Base-by-base conservation (phyloP, 139 green algal genomes). In the Coelastrella sp. region DNA sequence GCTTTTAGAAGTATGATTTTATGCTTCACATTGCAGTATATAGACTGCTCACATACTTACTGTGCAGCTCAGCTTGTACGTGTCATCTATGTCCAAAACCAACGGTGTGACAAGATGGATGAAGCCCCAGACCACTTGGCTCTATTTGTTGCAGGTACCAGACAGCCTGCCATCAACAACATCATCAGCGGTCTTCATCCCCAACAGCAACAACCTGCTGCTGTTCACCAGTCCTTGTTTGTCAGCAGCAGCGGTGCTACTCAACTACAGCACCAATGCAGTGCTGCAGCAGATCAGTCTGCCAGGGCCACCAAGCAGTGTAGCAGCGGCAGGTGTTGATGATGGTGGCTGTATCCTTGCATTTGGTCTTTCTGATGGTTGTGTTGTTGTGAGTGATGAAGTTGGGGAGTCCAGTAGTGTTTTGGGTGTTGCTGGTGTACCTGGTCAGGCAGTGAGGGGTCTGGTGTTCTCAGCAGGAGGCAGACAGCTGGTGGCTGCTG, bases 171-270 rank as follows among this genome's bases (percentile, higher is more conserved):
- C 76, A 0, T 25, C 66, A 8, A 34, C 37, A 21, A 38, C 8
- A 4, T 60, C 80, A 15, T 19, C 35, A 27, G 50, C 80, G 0
- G 30, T 34, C 5, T 86, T 86, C 67, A 66, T 79, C 32, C 66
- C 66, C 25, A 35, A 35, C 51, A 80, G 66, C 67, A 27, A 50
- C 32, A 32, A 32, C 13, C 66, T 80, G 35, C 80, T 86, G 66
- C 80, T 86, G 15, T 86, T 86, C 80, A 80, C 7, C 67, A 86
- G 80, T 51, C 66, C 80, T n/a, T 86, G 80, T 53, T 50, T 86
- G 45, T 25, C 41, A 0, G 9, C 48, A 2, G 11, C 30, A 19
- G 80, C 68, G 1, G 35, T 86, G 34, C 66, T 86, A 37, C 34
- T 80, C 2, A 50, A 86, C 67, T 23, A 21, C 25, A 38, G 35